Percentiles rank a stretch among this genome's conserved stretches.
These are phyloP conservation scores for Letharia lupina DNA, from an alignment of 495 filamentous ascomycete species.

Conservation along the genomic window DNA sequence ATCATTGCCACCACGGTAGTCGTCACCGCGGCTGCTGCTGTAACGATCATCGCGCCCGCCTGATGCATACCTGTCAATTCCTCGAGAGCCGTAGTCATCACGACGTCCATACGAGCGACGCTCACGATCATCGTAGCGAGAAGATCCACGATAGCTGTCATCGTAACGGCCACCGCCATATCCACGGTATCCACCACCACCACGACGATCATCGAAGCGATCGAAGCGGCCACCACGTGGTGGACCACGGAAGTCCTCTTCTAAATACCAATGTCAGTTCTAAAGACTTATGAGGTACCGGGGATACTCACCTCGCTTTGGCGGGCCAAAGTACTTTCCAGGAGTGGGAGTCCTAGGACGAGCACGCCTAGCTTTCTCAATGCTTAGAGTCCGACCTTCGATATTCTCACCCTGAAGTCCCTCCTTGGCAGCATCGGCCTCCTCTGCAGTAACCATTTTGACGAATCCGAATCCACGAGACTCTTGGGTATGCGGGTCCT, in stretches of 20 bases:
- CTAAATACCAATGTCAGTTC: slow-evolving; percentile 14
- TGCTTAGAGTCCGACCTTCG: slow-evolving; percentile 92
- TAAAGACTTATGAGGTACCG: neutral
- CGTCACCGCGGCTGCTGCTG: slow-evolving; percentile 46
- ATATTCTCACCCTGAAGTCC: slow-evolving; percentile 91
- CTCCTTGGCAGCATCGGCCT: slow-evolving; percentile 94
- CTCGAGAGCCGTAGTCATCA: slow-evolving; percentile 59
- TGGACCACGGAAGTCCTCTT: slow-evolving; percentile 54
- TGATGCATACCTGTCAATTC: slow-evolving; percentile 57
- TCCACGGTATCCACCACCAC: slow-evolving; percentile 45
- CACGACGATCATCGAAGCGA: slow-evolving; percentile 50
- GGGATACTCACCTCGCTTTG: slow-evolving; percentile 76
- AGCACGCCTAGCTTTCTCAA: slow-evolving; percentile 95
- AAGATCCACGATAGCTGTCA: slow-evolving; percentile 33
- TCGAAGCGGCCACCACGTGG: slow-evolving; percentile 49
- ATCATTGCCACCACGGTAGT: slow-evolving; percentile 36
- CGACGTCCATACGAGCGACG: slow-evolving; percentile 49
- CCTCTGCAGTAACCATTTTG: slow-evolving; percentile 90
- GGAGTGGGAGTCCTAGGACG: slow-evolving; percentile 93
- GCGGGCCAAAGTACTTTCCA: slow-evolving; percentile 97
- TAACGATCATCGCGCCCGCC: slow-evolving; percentile 54
- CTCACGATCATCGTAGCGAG: slow-evolving; percentile 42
- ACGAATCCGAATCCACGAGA: slow-evolving; percentile 99
- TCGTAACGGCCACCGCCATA: slow-evolving; percentile 36
- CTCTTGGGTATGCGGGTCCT: slow-evolving; percentile 94